A percentile compares a stretch with the other conserved stretches of the same genome.
phyloP scores from a whole-genome alignment of 345 rosid species.

The Dovyalis caffra region DNA sequence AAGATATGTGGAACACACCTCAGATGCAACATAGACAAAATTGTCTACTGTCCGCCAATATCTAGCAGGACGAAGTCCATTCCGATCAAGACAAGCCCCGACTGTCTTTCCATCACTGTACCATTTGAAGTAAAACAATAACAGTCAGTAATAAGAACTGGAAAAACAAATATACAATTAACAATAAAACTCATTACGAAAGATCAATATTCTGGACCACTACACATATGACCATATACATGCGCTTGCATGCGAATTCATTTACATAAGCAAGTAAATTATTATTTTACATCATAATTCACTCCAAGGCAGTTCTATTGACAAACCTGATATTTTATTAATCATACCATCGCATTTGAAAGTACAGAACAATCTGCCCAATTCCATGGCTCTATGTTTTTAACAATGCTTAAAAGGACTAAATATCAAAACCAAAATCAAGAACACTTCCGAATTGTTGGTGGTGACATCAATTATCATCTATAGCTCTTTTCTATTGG shows the following conservation, averaged over 20 bases:
- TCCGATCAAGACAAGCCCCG: slow-evolving; percentile 97
- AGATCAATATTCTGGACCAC: neutral
- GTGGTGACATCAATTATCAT: neutral
- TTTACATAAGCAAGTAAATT: neutral
- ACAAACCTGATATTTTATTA: neutral
- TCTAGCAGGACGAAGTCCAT: slow-evolving; percentile 99
- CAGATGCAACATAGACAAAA: slow-evolving; percentile 96
- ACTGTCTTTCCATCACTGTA: slow-evolving; percentile 98
- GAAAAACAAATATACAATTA: slow-evolving; percentile 17
- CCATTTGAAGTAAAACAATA: slow-evolving; percentile 40
- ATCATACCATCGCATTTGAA: neutral
- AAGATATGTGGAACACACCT: slow-evolving; percentile 51
- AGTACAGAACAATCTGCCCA: neutral
- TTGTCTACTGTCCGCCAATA: slow-evolving; percentile 95
- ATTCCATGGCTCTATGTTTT: too few species aligned
- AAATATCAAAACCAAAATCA: neutral
- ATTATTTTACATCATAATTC: neutral
- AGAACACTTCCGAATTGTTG: neutral
- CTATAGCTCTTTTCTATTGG: neutral
- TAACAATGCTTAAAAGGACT: too few species aligned
- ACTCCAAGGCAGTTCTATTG: neutral
- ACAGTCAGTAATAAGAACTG: slow-evolving; percentile 31
- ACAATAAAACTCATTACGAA: neutral
- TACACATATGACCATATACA: neutral
- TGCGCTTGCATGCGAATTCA: neutral